Base-by-base conservation (phyloP, 164 flowering plant species). In the Liquidambar formosana region DNA sequence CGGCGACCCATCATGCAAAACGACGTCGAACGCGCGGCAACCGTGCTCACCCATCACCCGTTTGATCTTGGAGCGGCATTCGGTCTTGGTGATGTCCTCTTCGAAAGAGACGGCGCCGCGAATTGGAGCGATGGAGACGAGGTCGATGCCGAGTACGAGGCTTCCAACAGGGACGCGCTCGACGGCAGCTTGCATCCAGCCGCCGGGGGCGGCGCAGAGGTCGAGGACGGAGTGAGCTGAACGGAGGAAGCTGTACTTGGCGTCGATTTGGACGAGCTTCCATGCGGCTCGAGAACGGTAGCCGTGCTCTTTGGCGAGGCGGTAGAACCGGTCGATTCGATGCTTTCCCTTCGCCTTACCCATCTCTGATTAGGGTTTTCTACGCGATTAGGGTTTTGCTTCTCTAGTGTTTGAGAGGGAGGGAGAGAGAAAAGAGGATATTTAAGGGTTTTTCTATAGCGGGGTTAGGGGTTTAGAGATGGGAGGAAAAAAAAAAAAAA, bases 171-270 rank as follows among this genome's bases (percentile, higher is more conserved):
- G 99, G 8, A 82, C 85, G 0, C 85, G 86, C 61, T 86, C 78
- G 10, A 91, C 94, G n/a, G 92, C 84, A 1, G 90, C 94, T 57
- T 94, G 97, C 89, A 89, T 86, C 99, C 97, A 94, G 1, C 97
- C 92, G 4, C 97, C 97, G 11, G 99, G 99, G 10, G 97, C 99
- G 67, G 99, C 99, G 72, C 97, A 94, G 72, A 94, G 94, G 62
- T 94, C 97, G 77, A 94, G 94, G 16, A 90, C 92, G 43, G 96
- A 79, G 65, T 76, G 89, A 9, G 99, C 71, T 18, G 96, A 82
- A 18, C 77, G 74, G 68, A 94, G 90, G 73, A 92, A 83, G 51
- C 56, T 18, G 92, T 65, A 87, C 69, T 92, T 94, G 77, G 89
- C 67, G 56, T 94, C 97, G 67, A 92, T 88, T 70, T 94, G 97